Evolutionary conservation across 129 eudicot genomes (phyloP).

Genomic region (Centella asiatica): DNA sequence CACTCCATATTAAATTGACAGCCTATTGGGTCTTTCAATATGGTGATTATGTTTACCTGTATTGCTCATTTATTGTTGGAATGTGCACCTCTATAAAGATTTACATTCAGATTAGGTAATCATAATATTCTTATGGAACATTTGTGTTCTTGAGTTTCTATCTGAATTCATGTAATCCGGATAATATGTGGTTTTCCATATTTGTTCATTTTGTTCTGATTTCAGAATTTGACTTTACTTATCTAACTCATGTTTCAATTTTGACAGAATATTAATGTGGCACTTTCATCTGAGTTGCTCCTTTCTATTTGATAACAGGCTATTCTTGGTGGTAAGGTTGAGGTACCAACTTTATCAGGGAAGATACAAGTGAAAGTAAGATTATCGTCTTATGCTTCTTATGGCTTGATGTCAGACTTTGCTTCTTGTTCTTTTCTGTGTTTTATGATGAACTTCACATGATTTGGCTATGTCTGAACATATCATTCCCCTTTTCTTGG

Average conservation of each 20-base stretch:
- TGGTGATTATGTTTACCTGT: too few species aligned
- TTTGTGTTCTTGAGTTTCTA: too few species aligned
- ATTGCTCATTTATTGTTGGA: too few species aligned
- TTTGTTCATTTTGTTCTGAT: too few species aligned
- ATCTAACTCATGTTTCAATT: neutral
- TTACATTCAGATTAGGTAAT: too few species aligned
- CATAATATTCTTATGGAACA: too few species aligned
- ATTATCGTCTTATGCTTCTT: conserved; percentile 1
- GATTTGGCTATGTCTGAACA: neutral
- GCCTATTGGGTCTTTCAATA: too few species aligned
- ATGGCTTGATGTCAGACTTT: neutral
- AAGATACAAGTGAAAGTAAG: conserved; percentile 61
- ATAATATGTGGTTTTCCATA: too few species aligned
- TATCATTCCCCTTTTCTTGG: neutral
- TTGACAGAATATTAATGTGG: neutral
- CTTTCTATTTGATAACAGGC: conserved; percentile 43
- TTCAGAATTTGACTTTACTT: neutral
- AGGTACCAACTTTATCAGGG: conserved; percentile 81
- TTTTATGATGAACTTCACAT: conserved; percentile 1
- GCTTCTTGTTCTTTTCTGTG: neutral
- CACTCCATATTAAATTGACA: too few species aligned
- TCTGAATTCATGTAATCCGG: too few species aligned
- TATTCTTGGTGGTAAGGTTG: conserved; percentile 82
- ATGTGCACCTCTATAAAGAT: too few species aligned
- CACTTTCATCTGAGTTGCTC: neutral